These are phyloP conservation scores for Candida buenavistaensis DNA, from an alignment of 1,139 yeast genomes.

Conservation along the genomic window DNA sequence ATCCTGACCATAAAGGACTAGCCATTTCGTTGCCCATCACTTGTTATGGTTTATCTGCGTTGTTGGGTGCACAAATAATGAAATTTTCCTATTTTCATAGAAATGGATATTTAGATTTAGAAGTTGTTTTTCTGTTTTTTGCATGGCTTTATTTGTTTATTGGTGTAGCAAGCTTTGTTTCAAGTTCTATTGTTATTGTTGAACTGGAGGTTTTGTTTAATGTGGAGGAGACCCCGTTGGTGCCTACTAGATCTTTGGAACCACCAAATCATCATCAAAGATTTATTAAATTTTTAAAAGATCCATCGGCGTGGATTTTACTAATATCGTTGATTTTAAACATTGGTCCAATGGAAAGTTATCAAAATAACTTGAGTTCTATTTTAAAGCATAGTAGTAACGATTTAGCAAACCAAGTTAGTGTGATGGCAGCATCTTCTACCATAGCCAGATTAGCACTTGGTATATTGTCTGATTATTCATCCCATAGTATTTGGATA, in stretches of 20 bases:
- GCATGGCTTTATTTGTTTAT: constrained; percentile 55
- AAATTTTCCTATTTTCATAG: constrained; percentile 39
- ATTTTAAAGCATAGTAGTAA: constrained; percentile 36
- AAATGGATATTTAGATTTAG: constrained; percentile 32
- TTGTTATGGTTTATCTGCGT: constrained; percentile 78
- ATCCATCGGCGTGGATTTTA: constrained; percentile 65
- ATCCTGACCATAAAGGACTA: constrained; percentile 71
- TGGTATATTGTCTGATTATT: constrained; percentile 67
- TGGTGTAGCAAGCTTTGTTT: constrained; percentile 59
- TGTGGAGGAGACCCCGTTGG: constrained; percentile 12
- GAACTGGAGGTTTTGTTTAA: constrained; percentile 52
- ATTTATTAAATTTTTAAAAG: constrained; percentile 53
- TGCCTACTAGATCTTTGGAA: constrained; percentile 32
- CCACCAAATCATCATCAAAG: constrained; percentile 50
- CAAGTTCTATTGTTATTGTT: constrained; percentile 64
- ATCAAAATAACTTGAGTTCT: constrained; percentile 80
- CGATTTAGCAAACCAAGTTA: constrained; percentile 52
- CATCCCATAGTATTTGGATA: constrained; percentile 41
- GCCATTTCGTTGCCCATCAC: constrained; percentile 89
- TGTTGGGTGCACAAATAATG: constrained; percentile 59
- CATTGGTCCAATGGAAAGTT: constrained; percentile 87
- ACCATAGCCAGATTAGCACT: constrained; percentile 52
- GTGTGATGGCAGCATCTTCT: constrained; percentile 41
- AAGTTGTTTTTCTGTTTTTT: constrained; percentile 56
- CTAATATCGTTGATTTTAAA: constrained; percentile 63